These are phyloP conservation scores for Cordyceps fumosorosea DNA, from an alignment of 2,329 filamentous ascomycete species.

Conservation along the genomic window DNA sequence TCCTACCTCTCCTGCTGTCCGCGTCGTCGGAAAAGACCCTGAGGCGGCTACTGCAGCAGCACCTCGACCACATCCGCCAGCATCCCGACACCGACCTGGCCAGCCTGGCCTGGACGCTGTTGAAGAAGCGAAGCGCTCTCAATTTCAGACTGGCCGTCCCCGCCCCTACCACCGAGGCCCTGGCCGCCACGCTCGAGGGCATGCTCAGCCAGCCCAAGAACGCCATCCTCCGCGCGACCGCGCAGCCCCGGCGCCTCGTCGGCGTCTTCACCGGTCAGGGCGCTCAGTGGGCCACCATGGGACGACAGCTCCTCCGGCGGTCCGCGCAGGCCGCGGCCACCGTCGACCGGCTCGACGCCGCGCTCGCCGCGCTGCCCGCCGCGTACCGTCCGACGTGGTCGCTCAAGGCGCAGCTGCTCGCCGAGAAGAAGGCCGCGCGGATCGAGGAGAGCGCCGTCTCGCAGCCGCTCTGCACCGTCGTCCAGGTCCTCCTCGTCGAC, in stretches of 20 bases:
- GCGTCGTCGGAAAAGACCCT: constrained; percentile 13
- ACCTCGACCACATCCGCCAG: neutral
- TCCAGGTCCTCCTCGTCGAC: constrained; percentile 36
- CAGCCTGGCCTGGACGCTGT: neutral
- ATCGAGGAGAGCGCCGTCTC: constrained; percentile 27
- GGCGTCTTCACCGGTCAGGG: constrained; percentile 27
- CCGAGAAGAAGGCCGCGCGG: constrained; percentile 20
- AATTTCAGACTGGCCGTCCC: neutral
- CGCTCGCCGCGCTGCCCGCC: constrained; percentile 19
- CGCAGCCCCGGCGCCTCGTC: constrained; percentile 12
- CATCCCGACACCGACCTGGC: neutral
- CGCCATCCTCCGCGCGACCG: neutral
- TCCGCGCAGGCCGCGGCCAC: constrained; percentile 20
- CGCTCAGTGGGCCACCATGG: constrained; percentile 25
- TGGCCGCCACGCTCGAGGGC: neutral
- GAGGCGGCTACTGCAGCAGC: neutral
- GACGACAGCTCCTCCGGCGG: constrained; percentile 24
- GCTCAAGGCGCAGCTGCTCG: constrained; percentile 25
- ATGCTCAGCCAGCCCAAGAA: neutral
- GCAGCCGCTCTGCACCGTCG: constrained; percentile 32
- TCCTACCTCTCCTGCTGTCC: constrained; percentile 18
- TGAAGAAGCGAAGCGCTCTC: neutral
- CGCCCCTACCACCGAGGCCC: neutral
- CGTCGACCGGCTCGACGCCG: constrained; percentile 19
- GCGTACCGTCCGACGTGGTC: constrained; percentile 24